These are phyloP conservation scores for Hortaea sp. DNA, from an alignment of 2,329 filamentous ascomycete genomes.

Conservation along the genomic window DNA sequence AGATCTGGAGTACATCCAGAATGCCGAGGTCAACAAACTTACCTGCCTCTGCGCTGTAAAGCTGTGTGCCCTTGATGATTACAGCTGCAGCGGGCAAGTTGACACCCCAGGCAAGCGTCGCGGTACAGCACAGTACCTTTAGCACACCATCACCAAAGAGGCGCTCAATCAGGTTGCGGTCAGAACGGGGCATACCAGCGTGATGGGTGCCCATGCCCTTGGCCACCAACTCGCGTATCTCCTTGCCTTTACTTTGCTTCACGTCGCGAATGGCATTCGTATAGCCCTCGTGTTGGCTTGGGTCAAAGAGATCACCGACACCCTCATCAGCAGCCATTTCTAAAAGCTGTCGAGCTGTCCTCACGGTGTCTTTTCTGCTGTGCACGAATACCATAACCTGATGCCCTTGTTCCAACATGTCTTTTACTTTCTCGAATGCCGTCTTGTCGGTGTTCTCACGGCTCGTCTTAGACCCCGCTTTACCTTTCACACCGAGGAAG, in stretches of 20 bases:
- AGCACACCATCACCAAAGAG: conserved; percentile 87
- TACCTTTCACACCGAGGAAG: conserved; percentile 92
- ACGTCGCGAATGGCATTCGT: conserved; percentile 72
- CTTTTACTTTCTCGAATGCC: conserved; percentile 86
- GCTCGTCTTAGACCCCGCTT: conserved; percentile 67
- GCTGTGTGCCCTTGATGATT: conserved; percentile 93
- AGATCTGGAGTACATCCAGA: conserved; percentile 93
- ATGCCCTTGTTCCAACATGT: conserved; percentile 86
- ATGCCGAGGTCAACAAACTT: conserved; percentile 96
- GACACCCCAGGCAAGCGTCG: conserved; percentile 96
- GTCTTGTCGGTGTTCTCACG: conserved; percentile 81
- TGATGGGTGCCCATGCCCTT: conserved; percentile 95
- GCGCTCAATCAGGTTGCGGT: conserved; percentile 90
- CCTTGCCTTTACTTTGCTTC: conserved; percentile 72
- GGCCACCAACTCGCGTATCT: conserved; percentile 77
- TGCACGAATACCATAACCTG: conserved; percentile 99
- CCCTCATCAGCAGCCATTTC: conserved; percentile 77
- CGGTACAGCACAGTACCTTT: conserved; percentile 95
- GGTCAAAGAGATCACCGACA: conserved; percentile 74
- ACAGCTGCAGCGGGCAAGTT: conserved; percentile 95
- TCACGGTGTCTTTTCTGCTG: conserved; percentile 84
- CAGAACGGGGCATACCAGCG: conserved; percentile 88
- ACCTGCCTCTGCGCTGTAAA: conserved; percentile 92
- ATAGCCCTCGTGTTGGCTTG: conserved; percentile 66
- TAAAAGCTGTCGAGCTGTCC: conserved; percentile 74